Conservation (phyloP, 768 basidiomycete species). For the Lentinula aciculospora region DNA sequence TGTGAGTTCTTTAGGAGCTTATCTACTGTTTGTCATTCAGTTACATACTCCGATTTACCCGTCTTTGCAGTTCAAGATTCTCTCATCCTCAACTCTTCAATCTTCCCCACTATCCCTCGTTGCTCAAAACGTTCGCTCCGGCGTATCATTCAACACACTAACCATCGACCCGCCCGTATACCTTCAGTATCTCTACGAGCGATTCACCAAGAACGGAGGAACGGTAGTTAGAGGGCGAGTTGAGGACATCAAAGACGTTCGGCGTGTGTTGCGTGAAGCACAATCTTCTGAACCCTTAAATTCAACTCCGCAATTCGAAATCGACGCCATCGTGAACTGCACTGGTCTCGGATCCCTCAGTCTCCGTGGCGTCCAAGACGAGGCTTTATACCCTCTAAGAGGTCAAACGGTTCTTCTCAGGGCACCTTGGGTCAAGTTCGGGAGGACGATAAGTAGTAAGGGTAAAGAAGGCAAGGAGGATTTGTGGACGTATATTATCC, state of each 20-base stretch:
- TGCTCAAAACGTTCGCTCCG: slow-evolving; percentile 18
- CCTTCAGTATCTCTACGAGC: slow-evolving; percentile 54
- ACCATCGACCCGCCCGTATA: slow-evolving; percentile 61
- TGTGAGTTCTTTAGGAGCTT: slow-evolving; percentile 18
- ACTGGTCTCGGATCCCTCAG: slow-evolving; percentile 38
- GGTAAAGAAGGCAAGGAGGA: slow-evolving; percentile 6
- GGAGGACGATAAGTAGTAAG: slow-evolving; percentile 11
- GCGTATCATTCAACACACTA: slow-evolving; percentile 52
- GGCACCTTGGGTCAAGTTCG: slow-evolving; percentile 35
- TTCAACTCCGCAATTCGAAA: slow-evolving; percentile 7
- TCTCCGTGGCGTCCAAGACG: slow-evolving; percentile 58
- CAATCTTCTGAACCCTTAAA: not conserved
- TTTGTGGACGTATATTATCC: slow-evolving; percentile 52
- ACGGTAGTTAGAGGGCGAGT: slow-evolving; percentile 38
- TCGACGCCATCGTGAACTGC: slow-evolving; percentile 15
- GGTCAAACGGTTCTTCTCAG: slow-evolving; percentile 59
- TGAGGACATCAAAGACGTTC: slow-evolving; percentile 51
- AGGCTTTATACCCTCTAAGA: slow-evolving; percentile 49
- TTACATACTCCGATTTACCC: not conserved
- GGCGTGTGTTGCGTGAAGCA: not conserved
- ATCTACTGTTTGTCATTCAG: too few relatives aligned
- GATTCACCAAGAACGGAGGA: slow-evolving; percentile 55
- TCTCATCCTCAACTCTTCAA: slow-evolving; percentile 35
- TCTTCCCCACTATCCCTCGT: slow-evolving; percentile 21
- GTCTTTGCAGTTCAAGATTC: slow-evolving; percentile 19